phyloP scores from a whole-genome alignment of 192 early-diverging fungal species.

The Coemansia sp. region DNA sequence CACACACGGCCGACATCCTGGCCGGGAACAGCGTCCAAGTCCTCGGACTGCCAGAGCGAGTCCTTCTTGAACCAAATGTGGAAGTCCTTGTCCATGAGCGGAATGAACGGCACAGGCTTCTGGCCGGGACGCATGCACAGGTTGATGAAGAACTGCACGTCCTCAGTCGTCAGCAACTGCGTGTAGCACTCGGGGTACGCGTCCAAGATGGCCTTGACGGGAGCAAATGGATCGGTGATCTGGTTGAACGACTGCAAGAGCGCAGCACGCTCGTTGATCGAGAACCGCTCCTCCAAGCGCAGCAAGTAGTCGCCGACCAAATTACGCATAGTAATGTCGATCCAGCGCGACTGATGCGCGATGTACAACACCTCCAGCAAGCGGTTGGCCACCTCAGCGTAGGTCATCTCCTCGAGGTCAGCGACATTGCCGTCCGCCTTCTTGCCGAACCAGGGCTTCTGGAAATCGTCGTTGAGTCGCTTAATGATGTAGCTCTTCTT shows the following conservation, averaged over 20 bases:
- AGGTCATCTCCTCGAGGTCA: slow-evolving; percentile 93
- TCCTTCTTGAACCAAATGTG: slow-evolving; percentile 94
- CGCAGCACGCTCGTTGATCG: background rate
- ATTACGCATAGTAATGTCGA: slow-evolving; percentile 70
- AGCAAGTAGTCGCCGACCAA: slow-evolving; percentile 79
- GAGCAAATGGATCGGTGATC: background rate
- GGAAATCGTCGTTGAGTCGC: slow-evolving; percentile 68
- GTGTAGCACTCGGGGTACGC: slow-evolving; percentile 23
- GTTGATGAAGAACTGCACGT: slow-evolving; percentile 51
- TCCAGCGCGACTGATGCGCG: slow-evolving; percentile 77
- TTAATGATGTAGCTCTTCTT: slow-evolving; percentile 81
- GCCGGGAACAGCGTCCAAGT: slow-evolving; percentile 79
- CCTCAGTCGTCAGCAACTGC: slow-evolving; percentile 49
- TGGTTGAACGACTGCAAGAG: background rate
- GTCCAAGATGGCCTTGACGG: slow-evolving; percentile 39
- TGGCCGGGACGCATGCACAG: slow-evolving; percentile 57
- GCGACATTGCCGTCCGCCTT: slow-evolving; percentile 74
- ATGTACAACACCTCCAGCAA: slow-evolving; percentile 84
- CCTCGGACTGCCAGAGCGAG: slow-evolving; percentile 87
- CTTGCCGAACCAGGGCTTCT: slow-evolving; percentile 93
- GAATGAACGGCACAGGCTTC: slow-evolving; percentile 92
- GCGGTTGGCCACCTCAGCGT: slow-evolving; percentile 82
- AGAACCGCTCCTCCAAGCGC: slow-evolving; percentile 76
- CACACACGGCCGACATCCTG: slow-evolving; percentile 81
- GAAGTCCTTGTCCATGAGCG: slow-evolving; percentile 88